A percentile compares a stretch with the other conserved stretches of the same genome.
These are phyloP conservation scores for Aspergillus sp. DNA, from an alignment of 2,329 filamentous ascomycete genomes.

Conservation along the genomic window DNA sequence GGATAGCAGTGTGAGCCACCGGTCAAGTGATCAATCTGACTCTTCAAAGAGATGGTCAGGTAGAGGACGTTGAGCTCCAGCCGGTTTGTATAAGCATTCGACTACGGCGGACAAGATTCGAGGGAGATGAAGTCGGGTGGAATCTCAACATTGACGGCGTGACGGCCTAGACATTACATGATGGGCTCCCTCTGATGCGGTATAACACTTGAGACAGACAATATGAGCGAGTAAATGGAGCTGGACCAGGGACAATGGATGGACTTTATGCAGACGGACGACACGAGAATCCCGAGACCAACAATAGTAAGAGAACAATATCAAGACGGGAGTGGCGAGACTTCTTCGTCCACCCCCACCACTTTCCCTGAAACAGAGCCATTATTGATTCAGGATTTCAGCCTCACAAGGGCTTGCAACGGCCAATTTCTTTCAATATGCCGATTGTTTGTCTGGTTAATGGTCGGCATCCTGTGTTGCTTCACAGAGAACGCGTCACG, in stretches of 20 bases:
- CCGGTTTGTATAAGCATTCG: constrained; percentile 11
- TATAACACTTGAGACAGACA: constrained; percentile 29
- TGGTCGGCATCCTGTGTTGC: neutral
- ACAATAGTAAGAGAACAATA: constrained; percentile 30
- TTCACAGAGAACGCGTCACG: neutral
- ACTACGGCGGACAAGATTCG: constrained; percentile 1
- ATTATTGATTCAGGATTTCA: neutral
- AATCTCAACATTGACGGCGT: constrained; percentile 1
- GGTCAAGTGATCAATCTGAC: neutral
- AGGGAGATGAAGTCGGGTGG: neutral
- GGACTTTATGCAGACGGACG: neutral
- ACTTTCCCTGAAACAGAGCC: neutral
- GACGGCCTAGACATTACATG: constrained; percentile 7
- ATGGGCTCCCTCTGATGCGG: constrained; percentile 6
- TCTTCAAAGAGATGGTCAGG: neutral
- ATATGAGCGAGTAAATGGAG: constrained; percentile 13
- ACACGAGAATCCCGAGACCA: constrained; percentile 8
- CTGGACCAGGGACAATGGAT: constrained; percentile 8
- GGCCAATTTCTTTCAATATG: neutral
- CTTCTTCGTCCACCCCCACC: neutral
- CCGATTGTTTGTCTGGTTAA: neutral
- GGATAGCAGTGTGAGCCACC: neutral
- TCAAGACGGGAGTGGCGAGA: constrained; percentile 12
- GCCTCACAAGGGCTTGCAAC: neutral
- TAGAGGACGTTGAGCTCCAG: neutral